Percentiles rank a stretch among this genome's conserved stretches.
Conservation (phyloP, 352 stramenopile species). For the Phytophthora citrophthora region DNA sequence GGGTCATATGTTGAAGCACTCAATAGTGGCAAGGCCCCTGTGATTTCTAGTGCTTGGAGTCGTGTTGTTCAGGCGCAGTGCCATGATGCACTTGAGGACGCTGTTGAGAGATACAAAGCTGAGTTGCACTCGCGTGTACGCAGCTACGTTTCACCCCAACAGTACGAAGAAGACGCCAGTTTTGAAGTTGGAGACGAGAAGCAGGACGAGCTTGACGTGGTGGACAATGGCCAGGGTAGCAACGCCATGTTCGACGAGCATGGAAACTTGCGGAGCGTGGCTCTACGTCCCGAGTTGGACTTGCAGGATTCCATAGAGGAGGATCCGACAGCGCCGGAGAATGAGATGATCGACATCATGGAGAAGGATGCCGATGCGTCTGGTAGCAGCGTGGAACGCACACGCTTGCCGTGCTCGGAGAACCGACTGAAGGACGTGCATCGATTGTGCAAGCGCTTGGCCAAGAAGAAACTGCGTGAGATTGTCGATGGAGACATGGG, state of each 20-base stretch:
- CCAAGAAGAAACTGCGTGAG: conserved; percentile 77
- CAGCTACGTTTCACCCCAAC: conserved; percentile 54
- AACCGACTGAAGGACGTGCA: conserved; percentile 67
- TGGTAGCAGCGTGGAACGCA: conserved; percentile 49
- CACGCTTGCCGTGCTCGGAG: conserved; percentile 70
- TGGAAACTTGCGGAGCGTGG: conserved; percentile 66
- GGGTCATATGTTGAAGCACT: conserved; percentile 85
- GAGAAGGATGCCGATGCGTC: conserved; percentile 48
- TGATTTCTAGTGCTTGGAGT: conserved; percentile 91
- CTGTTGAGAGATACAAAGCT: conserved; percentile 79
- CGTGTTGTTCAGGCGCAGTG: conserved; percentile 88
- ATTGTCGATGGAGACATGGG: conserved; percentile 74
- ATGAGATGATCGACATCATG: conserved; percentile 78
- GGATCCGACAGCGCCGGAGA: conserved; percentile 49
- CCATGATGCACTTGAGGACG: conserved; percentile 78
- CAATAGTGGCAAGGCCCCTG: conserved; percentile 86
- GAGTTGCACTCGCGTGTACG: conserved; percentile 63
- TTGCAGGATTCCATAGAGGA: conserved; percentile 27
- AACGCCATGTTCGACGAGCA: conserved; percentile 81
- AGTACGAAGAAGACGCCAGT: conserved; percentile 61
- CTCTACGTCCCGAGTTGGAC: conserved; percentile 31
- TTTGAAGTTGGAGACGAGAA: conserved; percentile 46
- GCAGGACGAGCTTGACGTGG: conserved; percentile 36
- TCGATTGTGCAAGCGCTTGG: conserved; percentile 70
- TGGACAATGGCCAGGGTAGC: conserved; percentile 61